Base-by-base conservation (phyloP, 2,329 filamentous ascomycete species). In the Cladosporium oxysporum region DNA sequence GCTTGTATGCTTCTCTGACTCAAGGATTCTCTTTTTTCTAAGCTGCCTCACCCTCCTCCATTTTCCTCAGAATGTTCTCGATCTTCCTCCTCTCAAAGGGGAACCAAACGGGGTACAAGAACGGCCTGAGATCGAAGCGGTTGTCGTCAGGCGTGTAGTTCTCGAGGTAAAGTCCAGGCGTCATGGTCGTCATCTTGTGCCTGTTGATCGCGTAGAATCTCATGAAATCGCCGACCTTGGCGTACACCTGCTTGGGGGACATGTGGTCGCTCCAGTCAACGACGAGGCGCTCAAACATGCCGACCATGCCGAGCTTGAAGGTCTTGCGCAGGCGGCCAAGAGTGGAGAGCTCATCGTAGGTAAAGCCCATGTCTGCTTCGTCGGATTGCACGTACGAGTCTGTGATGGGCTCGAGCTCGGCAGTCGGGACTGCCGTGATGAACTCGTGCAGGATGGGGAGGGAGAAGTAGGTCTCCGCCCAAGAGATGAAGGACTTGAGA, bases 401-500 rank as follows among this genome's bases (percentile, higher is more conserved):
- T 0, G 88, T 89, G 57, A 91, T 86, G 8, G 90, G 90, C 71
- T 90, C 85, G 73, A 83, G 77, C 67, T 83, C 81, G 12, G 81
- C 81, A 0, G 81, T 83, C 3, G 80, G 81, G 0, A 79, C 78
- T 6, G 81, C 89, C 14, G 82, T 80, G 47, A 93, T 76, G 78
- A 93, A 93, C 11, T 86, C 83, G 11, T 86, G 76, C 1, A 92
- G 83, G 62, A 90, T 85, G 0, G 88, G 88, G 1, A 93, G 77
- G 5, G 84, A 76, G 72, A 90, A 92, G 41, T 83, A 79, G 21
- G 75, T 79, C 62, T 81, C 76, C 2, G 88, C 85, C 83, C 86
- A 92, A n/a, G 79, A 79, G 66, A 92, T 90, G 78, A 93, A 92
- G 11, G 83, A 78, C 75, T 90, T 91, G 1, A 92, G 79, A 71